phyloP scores from a whole-genome alignment of 176 grass and related monocot genomes.

The Cymbopogon citratus region DNA sequence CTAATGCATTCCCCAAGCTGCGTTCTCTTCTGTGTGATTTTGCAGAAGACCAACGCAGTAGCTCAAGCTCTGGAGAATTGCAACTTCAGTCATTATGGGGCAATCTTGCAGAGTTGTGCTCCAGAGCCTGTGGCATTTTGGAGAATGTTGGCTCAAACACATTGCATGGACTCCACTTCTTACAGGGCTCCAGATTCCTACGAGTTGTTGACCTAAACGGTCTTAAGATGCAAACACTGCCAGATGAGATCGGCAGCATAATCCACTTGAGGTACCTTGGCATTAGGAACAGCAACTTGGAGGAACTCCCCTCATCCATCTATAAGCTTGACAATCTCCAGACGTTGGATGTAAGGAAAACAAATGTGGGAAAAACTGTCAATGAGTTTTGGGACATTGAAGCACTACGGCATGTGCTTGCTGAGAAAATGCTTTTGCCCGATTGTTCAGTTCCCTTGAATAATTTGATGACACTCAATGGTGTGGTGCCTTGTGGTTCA shows the following conservation, averaged over 20 bases:
- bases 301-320: conserved; percentile 31
- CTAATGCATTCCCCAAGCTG: conserved; percentile 40
- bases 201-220: conserved; percentile 37
- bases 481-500: conserved; percentile 6
- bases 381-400: conserved; percentile 43
- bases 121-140: conserved; percentile 21
- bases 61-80: conserved; percentile 1
- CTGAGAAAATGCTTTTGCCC: conserved; percentile 33
- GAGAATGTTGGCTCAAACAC: not conserved
- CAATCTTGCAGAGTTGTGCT: conserved; percentile 27
- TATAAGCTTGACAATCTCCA: conserved; percentile 42
- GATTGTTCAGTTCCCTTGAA: conserved; percentile 27
- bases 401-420: conserved; percentile 39
- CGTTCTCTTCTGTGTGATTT: conserved; percentile 46
- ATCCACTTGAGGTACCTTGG: conserved; percentile 51
- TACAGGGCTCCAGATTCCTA: conserved; percentile 36
- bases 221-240: conserved; percentile 31
- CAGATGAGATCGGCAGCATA: conserved; percentile 39
- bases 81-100: conserved; percentile 17
- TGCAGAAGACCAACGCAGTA: conserved; percentile 38
- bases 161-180: conserved; percentile 26
- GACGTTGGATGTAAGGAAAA: conserved; percentile 39
- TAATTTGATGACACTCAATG: conserved; percentile 44
- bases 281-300: conserved; percentile 35
- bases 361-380: conserved; percentile 11